Evolutionary conservation across 495 filamentous ascomycete species (phyloP).

Genomic region (Xylaria palmicola): DNA sequence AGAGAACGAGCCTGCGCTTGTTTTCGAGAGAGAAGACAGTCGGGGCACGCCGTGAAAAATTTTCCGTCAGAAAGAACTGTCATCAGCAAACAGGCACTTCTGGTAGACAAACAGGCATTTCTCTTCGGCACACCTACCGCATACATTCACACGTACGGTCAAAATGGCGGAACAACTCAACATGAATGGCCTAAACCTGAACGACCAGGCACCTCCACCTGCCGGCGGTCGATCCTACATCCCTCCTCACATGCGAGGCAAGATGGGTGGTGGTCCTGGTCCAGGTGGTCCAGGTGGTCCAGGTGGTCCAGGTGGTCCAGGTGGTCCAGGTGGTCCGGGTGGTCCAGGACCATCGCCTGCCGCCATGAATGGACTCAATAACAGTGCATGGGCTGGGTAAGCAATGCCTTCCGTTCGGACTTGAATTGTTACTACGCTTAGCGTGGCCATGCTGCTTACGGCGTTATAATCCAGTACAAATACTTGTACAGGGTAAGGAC

Average conservation of each 20-base stretch:
- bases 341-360: conserved; percentile 34
- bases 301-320: conserved; percentile 34
- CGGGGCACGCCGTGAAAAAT: conserved; percentile 32
- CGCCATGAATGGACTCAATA: conserved; percentile 51
- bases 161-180: conserved; percentile 93
- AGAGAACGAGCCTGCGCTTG: conserved; percentile 39
- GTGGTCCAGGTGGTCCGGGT: conserved; percentile 33
- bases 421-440: too few species aligned
- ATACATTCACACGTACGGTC: conserved; percentile 1
- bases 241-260: conserved; percentile 85
- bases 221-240: conserved; percentile 74
- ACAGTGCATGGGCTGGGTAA: conserved; percentile 65
- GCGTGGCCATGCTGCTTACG: background rate
- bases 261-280: conserved; percentile 41
- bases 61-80: conserved; percentile 16
- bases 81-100: conserved; percentile 6
- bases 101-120: background rate
- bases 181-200: conserved; percentile 78
- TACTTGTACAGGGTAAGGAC: background rate
- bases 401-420: too few species aligned
- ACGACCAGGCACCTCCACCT: conserved; percentile 56
- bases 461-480: background rate
- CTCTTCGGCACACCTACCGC: background rate
- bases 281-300: conserved; percentile 34
- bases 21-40: conserved; percentile 35